phyloP scores from a whole-genome alignment of 202 grass and related monocot species.

The Alloteropsis angusta region DNA sequence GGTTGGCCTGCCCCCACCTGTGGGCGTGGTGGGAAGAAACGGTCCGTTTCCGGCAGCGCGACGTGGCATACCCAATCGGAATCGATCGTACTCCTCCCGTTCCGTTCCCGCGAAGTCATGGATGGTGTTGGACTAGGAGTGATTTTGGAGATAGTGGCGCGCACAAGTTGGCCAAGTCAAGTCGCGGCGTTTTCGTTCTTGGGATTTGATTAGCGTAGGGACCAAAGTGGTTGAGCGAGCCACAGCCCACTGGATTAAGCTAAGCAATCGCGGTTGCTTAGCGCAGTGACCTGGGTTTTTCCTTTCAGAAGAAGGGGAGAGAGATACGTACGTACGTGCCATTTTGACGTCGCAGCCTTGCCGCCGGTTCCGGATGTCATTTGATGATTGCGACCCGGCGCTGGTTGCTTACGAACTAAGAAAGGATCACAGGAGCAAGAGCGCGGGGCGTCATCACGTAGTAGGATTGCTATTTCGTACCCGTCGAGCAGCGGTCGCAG shows the following conservation, averaged over 20 bases:
- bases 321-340: too few species aligned
- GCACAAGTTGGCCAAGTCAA: conserved; percentile 3
- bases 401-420: neutral
- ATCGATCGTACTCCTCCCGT: neutral
- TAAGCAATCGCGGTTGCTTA: neutral
- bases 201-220: neutral
- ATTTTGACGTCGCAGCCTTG: neutral
- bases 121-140: neutral
- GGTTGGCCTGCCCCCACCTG: neutral
- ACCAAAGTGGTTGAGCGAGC: neutral
- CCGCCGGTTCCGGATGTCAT: neutral
- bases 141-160: neutral
- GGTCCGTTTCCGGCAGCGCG: conserved; percentile 1
- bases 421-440: neutral
- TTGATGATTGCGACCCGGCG: neutral
- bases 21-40: neutral
- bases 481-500: neutral
- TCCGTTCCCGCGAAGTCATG: neutral
- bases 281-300: neutral
- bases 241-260: neutral
- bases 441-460: too few species aligned
- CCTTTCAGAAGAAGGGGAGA: neutral
- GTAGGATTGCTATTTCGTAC: too few species aligned
- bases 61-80: neutral
- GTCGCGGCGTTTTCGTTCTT: neutral